phyloP scores from a whole-genome alignment of 2,329 filamentous ascomycete genomes.

The Thelonectria discophora region DNA sequence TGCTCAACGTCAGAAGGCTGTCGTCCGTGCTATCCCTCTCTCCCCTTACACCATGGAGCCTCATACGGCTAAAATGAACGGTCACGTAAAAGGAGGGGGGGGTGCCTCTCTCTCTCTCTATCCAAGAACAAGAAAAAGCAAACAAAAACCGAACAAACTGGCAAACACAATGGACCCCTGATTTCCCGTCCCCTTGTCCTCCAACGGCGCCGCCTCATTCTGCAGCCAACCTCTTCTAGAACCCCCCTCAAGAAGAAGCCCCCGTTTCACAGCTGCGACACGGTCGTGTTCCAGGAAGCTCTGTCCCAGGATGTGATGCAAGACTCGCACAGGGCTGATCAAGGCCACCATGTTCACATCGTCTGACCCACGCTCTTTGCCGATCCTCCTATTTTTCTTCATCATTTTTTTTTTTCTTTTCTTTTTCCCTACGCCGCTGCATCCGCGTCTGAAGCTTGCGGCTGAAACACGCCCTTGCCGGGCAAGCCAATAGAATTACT shows the following conservation, averaged over 20 bases:
- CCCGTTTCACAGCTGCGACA: conserved; percentile 34
- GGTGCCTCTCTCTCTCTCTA: not conserved
- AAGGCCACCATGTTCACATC: conserved; percentile 13
- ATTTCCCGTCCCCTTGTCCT: conserved; percentile 14
- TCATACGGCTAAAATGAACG: not conserved
- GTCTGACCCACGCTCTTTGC: conserved; percentile 25
- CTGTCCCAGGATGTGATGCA: conserved; percentile 11
- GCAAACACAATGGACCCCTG: not conserved
- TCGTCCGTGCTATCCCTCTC: too few relatives aligned
- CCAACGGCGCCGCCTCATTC: conserved; percentile 32
- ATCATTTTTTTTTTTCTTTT: conserved; percentile 10
- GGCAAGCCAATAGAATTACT: too few relatives aligned
- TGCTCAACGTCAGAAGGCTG: too few relatives aligned
- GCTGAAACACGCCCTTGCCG: not conserved
- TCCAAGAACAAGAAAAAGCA: conserved; percentile 20
- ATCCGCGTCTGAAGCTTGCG: not conserved
- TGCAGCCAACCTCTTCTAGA: conserved; percentile 35
- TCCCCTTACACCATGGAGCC: not conserved
- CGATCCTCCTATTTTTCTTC: conserved; percentile 37
- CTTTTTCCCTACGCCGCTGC: not conserved
- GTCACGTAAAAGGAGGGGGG: not conserved
- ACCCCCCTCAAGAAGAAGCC: too few relatives aligned
- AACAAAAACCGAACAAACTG: conserved; percentile 31
- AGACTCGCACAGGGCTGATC: conserved; percentile 27
- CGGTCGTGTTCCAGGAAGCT: conserved; percentile 26